Evolutionary conservation across 1,284 basidiomycete species (phyloP), one percentile per base, ranked within the genome.

Genomic region (Phellopilus nigrolimitatus): DNA sequence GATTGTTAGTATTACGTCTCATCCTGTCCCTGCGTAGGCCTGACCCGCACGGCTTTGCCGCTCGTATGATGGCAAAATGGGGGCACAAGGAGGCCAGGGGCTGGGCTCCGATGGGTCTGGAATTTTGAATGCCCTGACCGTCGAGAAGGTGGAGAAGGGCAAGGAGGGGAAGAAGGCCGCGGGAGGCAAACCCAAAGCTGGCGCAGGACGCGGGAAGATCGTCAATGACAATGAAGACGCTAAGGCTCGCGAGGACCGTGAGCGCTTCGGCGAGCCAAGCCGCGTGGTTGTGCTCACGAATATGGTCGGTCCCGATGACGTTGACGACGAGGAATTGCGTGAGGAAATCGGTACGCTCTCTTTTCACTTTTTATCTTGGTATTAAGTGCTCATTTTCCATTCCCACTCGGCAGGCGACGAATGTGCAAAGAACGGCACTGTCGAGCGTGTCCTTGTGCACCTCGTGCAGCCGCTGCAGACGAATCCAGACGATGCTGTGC

Each of bases 51-150:
- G 78, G 77, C 6, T 91, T 92, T 60, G 89, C 88, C 15, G 80
- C 82, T 10, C 80, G 86, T 22, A 65, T 90, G 54, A 92, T 93
- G 91, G 85, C 88, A 4, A 95, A 92, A 69, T 95, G 89, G 88
- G 94, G 94, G 0, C 92, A 97, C 67, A 88, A 89, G 62, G 88
- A 62, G 94, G 94, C 1, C 84, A 93, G 68, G 94, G 91, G 9
- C 76, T 97, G 1, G 94, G 93, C 42, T 84, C 78, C 0, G 82
- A 87, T 56, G 88, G 84, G 2, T 78, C 79, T 9, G 94, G 94
- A 4, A 95, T 97, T 49, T 79, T 92, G 38, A 87, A 94, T 53
- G 91, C 94, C 1, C 77, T 97, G 28, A 77, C 81, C 0, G 84
- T 94, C 22, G 88, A 94, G 60, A 83, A 84, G 61, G 70, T 83